Conservation (phyloP, 1,139 yeast genomes). For the Martiniozyma asiatica region DNA sequence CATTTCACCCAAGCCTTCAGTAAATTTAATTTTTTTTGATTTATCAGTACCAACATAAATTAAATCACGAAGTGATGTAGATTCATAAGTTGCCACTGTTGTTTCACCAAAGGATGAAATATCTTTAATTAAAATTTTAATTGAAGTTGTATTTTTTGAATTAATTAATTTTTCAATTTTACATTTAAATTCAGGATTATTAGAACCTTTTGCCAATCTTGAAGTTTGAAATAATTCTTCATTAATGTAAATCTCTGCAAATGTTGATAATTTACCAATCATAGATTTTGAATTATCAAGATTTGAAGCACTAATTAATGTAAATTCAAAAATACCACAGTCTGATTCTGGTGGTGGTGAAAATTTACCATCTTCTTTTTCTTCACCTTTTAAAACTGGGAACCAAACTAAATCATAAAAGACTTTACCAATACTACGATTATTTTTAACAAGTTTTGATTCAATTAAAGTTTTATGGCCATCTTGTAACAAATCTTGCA, state of each 20-base stretch:
- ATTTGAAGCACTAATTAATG: slow-evolving; percentile 59
- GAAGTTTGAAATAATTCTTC: slow-evolving; percentile 40
- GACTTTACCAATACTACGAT: slow-evolving; percentile 46
- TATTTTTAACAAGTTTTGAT: slow-evolving; percentile 26
- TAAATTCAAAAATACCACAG: slow-evolving; percentile 60
- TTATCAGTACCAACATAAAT: slow-evolving; percentile 32
- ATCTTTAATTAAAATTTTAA: slow-evolving; percentile 49
- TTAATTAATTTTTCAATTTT: slow-evolving; percentile 48
- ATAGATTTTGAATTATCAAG: slow-evolving; percentile 54
- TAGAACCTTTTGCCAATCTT: slow-evolving; percentile 52
- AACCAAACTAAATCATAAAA: slow-evolving; percentile 54
- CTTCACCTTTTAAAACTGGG: slow-evolving; percentile 40
- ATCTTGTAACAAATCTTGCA: slow-evolving; percentile 48
- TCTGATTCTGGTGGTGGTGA: slow-evolving; percentile 45
- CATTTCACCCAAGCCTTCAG: slow-evolving; percentile 39
- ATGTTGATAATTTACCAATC: slow-evolving; percentile 61
- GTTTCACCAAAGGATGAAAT: slow-evolving; percentile 32
- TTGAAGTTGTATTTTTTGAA: slow-evolving; percentile 42
- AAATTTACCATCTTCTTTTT: slow-evolving; percentile 38
- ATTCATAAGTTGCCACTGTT: slow-evolving; percentile 41
- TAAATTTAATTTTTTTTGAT: slow-evolving; percentile 24
- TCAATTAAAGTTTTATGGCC: slow-evolving; percentile 24
- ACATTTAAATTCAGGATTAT: slow-evolving; percentile 65
- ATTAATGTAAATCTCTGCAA: slow-evolving; percentile 48
- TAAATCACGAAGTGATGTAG: slow-evolving; percentile 38